These are phyloP conservation scores for Ustulina deusta DNA, from an alignment of 2,329 filamentous ascomycete genomes.

Conservation along the genomic window DNA sequence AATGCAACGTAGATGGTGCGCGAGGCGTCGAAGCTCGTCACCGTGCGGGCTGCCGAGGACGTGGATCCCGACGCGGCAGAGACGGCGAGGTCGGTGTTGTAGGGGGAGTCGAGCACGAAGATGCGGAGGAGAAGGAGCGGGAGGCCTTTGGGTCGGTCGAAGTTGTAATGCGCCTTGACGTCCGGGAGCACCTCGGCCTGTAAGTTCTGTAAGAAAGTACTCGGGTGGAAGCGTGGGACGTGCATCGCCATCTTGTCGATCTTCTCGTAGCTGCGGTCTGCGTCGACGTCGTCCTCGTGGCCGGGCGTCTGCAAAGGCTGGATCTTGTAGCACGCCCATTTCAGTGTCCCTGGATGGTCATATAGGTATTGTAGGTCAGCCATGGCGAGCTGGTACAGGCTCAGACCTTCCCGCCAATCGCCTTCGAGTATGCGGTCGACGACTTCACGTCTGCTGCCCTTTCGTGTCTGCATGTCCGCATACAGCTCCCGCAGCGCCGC, in stretches of 20 bases:
- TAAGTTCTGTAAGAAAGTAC: constrained; percentile 81
- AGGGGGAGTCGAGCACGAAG: constrained; percentile 83
- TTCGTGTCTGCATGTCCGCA: constrained; percentile 67
- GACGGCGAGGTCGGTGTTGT: constrained; percentile 71
- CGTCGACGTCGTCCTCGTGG: constrained; percentile 55
- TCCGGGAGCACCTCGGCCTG: constrained; percentile 80
- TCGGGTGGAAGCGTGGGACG: constrained; percentile 81
- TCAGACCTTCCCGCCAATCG: constrained; percentile 75
- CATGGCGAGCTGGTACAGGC: constrained; percentile 75
- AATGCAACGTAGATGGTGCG: constrained; percentile 84
- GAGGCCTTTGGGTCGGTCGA: constrained; percentile 76
- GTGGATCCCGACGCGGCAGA: constrained; percentile 38
- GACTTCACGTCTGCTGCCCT: constrained; percentile 72
- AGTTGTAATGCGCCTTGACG: constrained; percentile 85
- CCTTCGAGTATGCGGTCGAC: constrained; percentile 73
- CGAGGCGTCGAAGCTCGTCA: constrained; percentile 70
- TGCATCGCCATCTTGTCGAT: constrained; percentile 61
- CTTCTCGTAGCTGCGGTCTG: constrained; percentile 45
- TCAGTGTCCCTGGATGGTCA: constrained; percentile 72
- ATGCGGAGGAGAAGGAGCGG: constrained; percentile 81
- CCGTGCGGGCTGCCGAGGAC: constrained; percentile 41
- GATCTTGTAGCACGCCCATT: constrained; percentile 73
- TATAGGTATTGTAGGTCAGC: constrained; percentile 75
- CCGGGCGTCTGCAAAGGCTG: constrained; percentile 61
- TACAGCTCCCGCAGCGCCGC: constrained; percentile 76